These are phyloP conservation scores for Pythium sukuiense DNA, from an alignment of 352 stramenopile species.

Conservation along the genomic window DNA sequence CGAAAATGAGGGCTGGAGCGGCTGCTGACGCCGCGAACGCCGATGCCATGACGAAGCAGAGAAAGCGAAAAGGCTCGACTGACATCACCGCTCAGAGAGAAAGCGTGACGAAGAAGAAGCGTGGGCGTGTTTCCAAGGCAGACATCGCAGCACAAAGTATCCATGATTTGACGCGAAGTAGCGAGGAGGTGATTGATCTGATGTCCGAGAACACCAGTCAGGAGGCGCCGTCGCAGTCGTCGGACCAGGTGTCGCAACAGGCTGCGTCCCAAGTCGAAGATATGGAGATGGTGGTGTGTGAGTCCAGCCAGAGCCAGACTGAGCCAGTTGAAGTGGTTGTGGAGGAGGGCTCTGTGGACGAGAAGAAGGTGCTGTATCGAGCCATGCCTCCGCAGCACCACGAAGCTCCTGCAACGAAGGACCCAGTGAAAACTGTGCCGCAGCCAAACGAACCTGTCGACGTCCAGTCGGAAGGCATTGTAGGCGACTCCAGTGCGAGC, in stretches of 20 bases:
- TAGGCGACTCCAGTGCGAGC: background rate
- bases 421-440: background rate
- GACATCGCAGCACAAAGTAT: background rate
- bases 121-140: background rate
- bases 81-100: background rate
- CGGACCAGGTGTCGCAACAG: background rate
- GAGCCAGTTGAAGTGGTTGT: background rate
- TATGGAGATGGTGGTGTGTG: background rate
- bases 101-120: conserved; percentile 12
- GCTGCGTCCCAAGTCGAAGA: background rate
- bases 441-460: background rate
- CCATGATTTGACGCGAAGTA: background rate
- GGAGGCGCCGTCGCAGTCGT: background rate
- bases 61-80: background rate
- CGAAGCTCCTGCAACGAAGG: background rate
- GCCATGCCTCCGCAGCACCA: background rate
- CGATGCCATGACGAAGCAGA: background rate
- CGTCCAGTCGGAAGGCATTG: background rate
- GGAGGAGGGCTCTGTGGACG: background rate
- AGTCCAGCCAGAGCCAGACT: background rate
- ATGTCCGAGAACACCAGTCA: background rate
- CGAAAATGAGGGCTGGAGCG: background rate
- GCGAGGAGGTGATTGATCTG: background rate
- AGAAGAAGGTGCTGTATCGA: background rate
- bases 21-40: background rate